Evolutionary conservation across 2,329 filamentous ascomycete genomes (phyloP), one percentile per base, ranked within the genome.

Genomic region (Aureobasidium musti): DNA sequence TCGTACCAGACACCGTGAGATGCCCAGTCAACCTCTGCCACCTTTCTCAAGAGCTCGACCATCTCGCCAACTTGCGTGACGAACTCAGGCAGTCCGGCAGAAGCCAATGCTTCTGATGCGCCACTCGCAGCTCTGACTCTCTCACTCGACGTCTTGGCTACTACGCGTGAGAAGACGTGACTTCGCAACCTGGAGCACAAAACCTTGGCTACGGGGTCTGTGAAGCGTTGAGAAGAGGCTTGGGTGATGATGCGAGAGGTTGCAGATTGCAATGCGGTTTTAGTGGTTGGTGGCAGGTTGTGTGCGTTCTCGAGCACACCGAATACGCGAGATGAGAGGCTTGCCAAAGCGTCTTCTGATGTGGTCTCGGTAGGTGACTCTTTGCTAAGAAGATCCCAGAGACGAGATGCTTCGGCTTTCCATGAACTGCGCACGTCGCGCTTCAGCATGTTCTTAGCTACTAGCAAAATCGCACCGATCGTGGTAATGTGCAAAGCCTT

Each of bases 391-490:
- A 91, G 85, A 1, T 85, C 79, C 80, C 89, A 86, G 70, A 93
- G 86, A n/a, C 90, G 86, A 2, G 82, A 80, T 0, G 90, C 89
- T 77, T 93, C 89, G 28, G 82, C 85, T 76, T 89, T 91, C 91
- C 91, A 95, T 23, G 89, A 87, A 14, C 85, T 85, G 52, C 91
- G 87, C 3, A 92, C 89, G 73, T 94, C 91, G 19, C 91, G 87
- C 78, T 92, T 93, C 37, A 95, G 83, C 8, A 94, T 81, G 71
- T 92, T 94, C 80, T 95, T 95, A 76, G 89, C 89, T 61, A 92
- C 91, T 17, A 94, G 79, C 33, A 93, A 80, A 56, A 94, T 89
- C 0, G 90, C 89, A 1, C 89, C 90, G 3, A 89, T 85, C 1
- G 89, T 90, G 26, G 91, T 85, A 71, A 94, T 88, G 52, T 87